A percentile compares a stretch with the other conserved stretches of the same genome.
Conservation (phyloP, 345 rosid genomes). For the Geranium brycei region DNA sequence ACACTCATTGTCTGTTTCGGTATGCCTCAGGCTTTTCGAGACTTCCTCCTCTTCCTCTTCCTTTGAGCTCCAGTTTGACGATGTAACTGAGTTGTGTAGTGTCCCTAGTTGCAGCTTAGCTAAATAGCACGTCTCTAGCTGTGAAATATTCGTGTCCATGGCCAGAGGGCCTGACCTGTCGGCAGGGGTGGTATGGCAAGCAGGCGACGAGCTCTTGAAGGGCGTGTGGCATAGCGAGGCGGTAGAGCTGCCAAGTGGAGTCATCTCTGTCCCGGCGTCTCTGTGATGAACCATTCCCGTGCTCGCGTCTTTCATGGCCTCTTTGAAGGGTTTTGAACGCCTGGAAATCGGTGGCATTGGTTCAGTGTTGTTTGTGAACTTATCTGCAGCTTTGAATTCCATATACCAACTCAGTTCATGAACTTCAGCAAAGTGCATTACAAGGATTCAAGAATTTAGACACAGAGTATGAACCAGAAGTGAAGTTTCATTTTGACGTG, state of each 20-base stretch:
- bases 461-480: no score
- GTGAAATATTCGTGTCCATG: conserved; percentile 47
- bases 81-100: conserved; percentile 42
- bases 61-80: conserved; percentile 67
- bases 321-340: conserved; percentile 45
- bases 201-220: conserved; percentile 56
- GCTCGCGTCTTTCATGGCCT: conserved; percentile 54
- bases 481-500: no score
- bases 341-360: conserved; percentile 37
- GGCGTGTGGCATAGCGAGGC: conserved; percentile 83
- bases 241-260: conserved; percentile 69
- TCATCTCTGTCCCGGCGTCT: conserved; percentile 89
- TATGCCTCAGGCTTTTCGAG: conserved; percentile 77
- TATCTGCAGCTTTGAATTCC: conserved; percentile 35
- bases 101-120: conserved; percentile 62
- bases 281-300: conserved; percentile 43
- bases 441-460: no score
- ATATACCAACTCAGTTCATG: background rate
- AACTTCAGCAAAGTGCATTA: background rate
- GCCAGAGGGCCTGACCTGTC: conserved; percentile 74
- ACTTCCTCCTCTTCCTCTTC: conserved; percentile 86
- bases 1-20: conserved; percentile 37
- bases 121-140: conserved; percentile 51
- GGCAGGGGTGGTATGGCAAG: conserved; percentile 87
- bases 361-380: conserved; percentile 59